Evolutionary conservation across 163 green algal genomes (phyloP), one percentile per base, ranked within the genome.

Genomic region (Prototheca cutis): DNA sequence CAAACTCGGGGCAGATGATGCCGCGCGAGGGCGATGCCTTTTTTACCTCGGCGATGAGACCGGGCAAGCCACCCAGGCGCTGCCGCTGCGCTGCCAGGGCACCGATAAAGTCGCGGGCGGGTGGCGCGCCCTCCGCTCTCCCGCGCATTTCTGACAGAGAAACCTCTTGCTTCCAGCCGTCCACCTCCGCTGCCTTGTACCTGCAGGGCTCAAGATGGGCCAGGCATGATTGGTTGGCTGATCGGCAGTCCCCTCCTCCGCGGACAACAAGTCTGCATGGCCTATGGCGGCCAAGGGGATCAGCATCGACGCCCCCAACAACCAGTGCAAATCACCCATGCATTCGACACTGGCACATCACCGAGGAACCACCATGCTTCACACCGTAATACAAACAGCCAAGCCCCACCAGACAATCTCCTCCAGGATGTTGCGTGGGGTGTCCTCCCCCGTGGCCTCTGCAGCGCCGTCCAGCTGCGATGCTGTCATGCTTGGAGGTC

Each of bases 341-440:
- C n/a, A n/a, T n/a, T n/a, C n/a, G n/a, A n/a, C n/a, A n/a, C n/a
- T n/a, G n/a, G n/a, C n/a, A n/a, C n/a, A n/a, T n/a, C n/a, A n/a
- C n/a, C n/a, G n/a, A n/a, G n/a, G n/a, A n/a, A n/a, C n/a, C n/a
- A n/a, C n/a, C n/a, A n/a, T n/a, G n/a, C n/a, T n/a, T n/a, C n/a
- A n/a, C n/a, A n/a, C n/a, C n/a, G n/a, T n/a, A n/a, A n/a, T n/a
- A n/a, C n/a, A n/a, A n/a, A n/a, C n/a, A n/a, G n/a, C n/a, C n/a
- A n/a, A n/a, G n/a, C n/a, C 53, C 32, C 66, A 86, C 91, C 92
- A 99, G n/a, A 99, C 89, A 62, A 99, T 99, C 72, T 99, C 91
- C 71, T 99, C 92, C 62, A 99, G 70, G 56, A 97, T 99, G 75
- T 97, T 99, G 17, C 70, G 70, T 0, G 91, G 90, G 68, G 90